Evolutionary conservation across 202 grass and related monocot species (phyloP).

Genomic region (Panicum hallii): DNA sequence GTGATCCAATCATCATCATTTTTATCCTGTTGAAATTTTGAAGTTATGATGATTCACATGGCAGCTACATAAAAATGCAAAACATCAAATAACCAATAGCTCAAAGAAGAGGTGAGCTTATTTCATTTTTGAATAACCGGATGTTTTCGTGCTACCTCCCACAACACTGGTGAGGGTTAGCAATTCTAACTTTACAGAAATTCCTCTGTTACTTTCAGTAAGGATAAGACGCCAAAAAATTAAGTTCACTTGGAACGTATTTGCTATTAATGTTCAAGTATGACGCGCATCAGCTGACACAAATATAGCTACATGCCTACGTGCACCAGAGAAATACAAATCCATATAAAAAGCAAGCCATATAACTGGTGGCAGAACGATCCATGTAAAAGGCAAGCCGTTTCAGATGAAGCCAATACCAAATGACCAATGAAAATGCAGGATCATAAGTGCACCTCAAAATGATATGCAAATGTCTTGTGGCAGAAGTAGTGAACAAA

Average conservation of each 20-base stretch:
- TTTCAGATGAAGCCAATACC: slow-evolving; percentile 22
- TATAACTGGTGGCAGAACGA: neutral
- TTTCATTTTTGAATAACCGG: slow-evolving; percentile 1
- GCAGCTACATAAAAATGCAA: slow-evolving; percentile 7
- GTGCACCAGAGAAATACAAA: neutral
- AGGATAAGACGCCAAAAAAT: neutral
- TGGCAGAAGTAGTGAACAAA: slow-evolving; percentile 97
- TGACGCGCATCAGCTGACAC: neutral
- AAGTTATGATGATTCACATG: neutral
- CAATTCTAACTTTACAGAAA: neutral
- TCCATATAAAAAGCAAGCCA: too few species aligned
- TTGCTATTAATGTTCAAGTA: neutral
- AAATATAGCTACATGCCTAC: neutral
- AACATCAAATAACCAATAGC: slow-evolving; percentile 4
- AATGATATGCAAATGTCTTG: slow-evolving; percentile 94
- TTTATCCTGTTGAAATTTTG: slow-evolving; percentile 68
- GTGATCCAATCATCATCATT: slow-evolving; percentile 99
- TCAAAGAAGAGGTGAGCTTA: neutral
- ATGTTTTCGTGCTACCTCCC: neutral
- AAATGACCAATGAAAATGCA: slow-evolving; percentile 16
- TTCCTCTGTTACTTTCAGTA: neutral
- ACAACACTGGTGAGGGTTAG: neutral
- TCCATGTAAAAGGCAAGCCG: neutral
- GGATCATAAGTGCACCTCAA: slow-evolving; percentile 63
- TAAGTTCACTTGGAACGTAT: neutral